phyloP scores from a whole-genome alignment of 345 rosid genomes.

The Psidium friedrichsthalianum region DNA sequence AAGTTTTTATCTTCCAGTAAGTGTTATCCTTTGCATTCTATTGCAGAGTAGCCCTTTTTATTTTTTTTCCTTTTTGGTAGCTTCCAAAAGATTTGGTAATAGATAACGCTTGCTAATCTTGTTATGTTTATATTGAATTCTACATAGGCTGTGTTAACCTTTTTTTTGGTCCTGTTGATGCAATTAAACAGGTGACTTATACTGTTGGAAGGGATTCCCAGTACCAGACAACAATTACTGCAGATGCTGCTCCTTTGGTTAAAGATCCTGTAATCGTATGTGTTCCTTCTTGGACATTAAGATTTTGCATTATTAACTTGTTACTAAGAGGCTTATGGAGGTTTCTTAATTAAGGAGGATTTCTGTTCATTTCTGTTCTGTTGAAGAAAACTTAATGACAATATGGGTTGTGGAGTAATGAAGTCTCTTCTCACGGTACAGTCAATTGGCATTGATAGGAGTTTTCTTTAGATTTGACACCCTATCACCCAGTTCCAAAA shows the following conservation, averaged over 20 bases:
- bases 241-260: slow-evolving; percentile 53
- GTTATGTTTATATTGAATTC: background rate
- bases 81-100: background rate
- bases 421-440: background rate
- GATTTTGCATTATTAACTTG: background rate
- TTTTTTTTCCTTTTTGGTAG: background rate
- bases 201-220: slow-evolving; percentile 78
- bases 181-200: slow-evolving; percentile 49
- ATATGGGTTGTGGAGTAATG: background rate
- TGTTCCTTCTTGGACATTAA: slow-evolving; percentile 2
- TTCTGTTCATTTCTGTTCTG: background rate
- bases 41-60: background rate
- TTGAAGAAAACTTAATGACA: background rate
- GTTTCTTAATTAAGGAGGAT: background rate
- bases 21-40: background rate
- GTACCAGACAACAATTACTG: slow-evolving; percentile 47
- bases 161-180: background rate
- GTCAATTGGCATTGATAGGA: background rate
- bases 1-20: background rate
- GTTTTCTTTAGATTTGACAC: background rate
- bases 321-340: background rate
- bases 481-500: background rate
- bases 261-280: slow-evolving; percentile 69
- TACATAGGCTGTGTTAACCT: background rate
- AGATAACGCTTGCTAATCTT: background rate